Evolutionary conservation across 2,329 filamentous ascomycete species (phyloP).

Genomic region (Teratosphaeria nubilosa): DNA sequence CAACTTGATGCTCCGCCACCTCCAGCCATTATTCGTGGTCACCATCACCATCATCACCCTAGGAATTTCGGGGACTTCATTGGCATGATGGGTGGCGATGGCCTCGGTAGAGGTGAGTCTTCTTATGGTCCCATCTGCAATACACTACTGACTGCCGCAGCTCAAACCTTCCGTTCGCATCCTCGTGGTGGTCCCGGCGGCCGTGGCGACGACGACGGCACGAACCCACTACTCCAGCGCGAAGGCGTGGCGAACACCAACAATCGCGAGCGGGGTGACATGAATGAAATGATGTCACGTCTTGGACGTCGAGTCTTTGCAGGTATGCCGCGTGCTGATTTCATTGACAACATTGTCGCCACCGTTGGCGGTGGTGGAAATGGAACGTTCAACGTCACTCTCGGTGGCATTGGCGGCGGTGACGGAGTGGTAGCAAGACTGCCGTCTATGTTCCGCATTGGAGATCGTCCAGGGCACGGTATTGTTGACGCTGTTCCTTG

Average conservation of each 20-base stretch:
- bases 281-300: slow-evolving; percentile 1
- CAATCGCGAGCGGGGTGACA: slow-evolving; percentile 1
- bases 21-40: slow-evolving; percentile 8
- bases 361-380: slow-evolving; percentile 9
- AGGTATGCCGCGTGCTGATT: slow-evolving; percentile 9
- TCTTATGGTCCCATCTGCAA: not conserved
- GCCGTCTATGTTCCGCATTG: slow-evolving; percentile 15
- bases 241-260: slow-evolving; percentile 6
- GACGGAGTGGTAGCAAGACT: slow-evolving; percentile 5
- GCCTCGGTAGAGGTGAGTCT: slow-evolving; percentile 3
- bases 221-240: slow-evolving; percentile 70
- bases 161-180: slow-evolving; percentile 6
- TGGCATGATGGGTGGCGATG: slow-evolving; percentile 11
- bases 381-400: slow-evolving; percentile 17
- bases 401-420: slow-evolving; percentile 11
- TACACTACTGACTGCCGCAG: slow-evolving; percentile 1
- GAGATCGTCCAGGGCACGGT: slow-evolving; percentile 5
- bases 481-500: slow-evolving; percentile 1
- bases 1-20: slow-evolving; percentile 11
- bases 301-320: slow-evolving; percentile 12
- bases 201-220: slow-evolving; percentile 61
- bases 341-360: slow-evolving; percentile 18
- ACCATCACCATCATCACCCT: slow-evolving; percentile 14
- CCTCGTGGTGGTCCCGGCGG: not conserved
- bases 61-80: slow-evolving; percentile 18